Conservation (phyloP, 352 stramenopile genomes). For the Pythium rhizo-oryzae region DNA sequence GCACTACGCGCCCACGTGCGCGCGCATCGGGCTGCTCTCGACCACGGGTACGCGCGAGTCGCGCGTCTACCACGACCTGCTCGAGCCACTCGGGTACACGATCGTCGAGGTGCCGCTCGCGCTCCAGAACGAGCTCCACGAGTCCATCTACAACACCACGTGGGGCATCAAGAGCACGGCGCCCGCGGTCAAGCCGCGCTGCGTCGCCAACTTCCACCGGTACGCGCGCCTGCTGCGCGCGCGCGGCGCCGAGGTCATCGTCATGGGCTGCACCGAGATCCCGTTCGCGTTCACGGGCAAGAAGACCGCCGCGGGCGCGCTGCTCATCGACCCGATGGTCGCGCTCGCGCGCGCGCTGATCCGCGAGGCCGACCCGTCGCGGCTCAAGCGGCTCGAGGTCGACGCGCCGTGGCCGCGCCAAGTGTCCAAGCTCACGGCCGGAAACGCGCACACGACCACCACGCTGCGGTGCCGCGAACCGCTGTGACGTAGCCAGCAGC, state of each 20-base stretch:
- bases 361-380: conserved; percentile 50
- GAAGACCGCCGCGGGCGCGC: conserved; percentile 38
- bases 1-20: conserved; percentile 45
- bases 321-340: conserved; percentile 78
- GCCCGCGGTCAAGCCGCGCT: conserved; percentile 50
- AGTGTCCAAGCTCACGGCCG: conserved; percentile 27
- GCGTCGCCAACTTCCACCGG: conserved; percentile 59
- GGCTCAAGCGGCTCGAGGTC: conserved; percentile 44
- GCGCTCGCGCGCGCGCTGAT: conserved; percentile 76
- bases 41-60: conserved; percentile 68
- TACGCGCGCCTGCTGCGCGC: conserved; percentile 52
- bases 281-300: conserved; percentile 69
- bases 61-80: conserved; percentile 70
- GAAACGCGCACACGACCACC: background rate
- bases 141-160: conserved; percentile 70
- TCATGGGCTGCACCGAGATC: conserved; percentile 82
- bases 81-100: conserved; percentile 57
- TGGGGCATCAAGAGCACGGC: conserved; percentile 82
- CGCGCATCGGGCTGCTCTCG: conserved; percentile 59
- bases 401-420: conserved; percentile 23
- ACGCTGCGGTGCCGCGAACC: conserved; percentile 14
- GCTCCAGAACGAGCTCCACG: conserved; percentile 65
- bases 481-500: conserved; percentile 6
- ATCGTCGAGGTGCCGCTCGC: conserved; percentile 55
- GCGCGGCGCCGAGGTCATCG: conserved; percentile 59